A percentile compares a stretch with the other conserved stretches of the same genome.
phyloP scores from a whole-genome alignment of 352 stramenopile genomes.

The Phytophthora palmivora region DNA sequence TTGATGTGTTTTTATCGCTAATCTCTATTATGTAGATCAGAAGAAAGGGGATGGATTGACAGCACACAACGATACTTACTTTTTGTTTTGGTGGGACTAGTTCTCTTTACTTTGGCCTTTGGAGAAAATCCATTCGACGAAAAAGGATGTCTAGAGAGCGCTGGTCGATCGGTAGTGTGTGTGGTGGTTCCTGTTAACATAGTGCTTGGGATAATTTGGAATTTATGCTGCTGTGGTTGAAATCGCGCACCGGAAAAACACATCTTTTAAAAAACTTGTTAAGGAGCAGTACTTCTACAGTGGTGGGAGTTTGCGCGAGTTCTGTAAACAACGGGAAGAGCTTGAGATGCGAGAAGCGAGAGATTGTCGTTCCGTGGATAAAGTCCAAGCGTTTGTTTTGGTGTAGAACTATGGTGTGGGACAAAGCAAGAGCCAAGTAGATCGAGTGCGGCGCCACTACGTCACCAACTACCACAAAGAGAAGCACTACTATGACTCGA shows the following conservation, averaged over 20 bases:
- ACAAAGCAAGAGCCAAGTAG: conserved; percentile 23
- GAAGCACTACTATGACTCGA: conserved; percentile 11
- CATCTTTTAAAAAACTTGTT: conserved; percentile 23
- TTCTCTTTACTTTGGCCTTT: not conserved
- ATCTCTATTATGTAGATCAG: not conserved
- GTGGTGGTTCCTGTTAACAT: no score
- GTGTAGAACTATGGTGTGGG: conserved; percentile 14
- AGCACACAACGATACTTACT: not conserved
- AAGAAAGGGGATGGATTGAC: not conserved
- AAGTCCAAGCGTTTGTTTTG: conserved; percentile 13
- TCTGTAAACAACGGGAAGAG: conserved; percentile 6
- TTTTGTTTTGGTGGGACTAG: not conserved
- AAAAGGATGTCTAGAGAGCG: not conserved
- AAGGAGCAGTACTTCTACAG: conserved; percentile 32
- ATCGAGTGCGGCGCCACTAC: conserved; percentile 28
- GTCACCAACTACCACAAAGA: conserved; percentile 11
- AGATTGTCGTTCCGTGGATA: not conserved
- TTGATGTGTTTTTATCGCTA: not conserved
- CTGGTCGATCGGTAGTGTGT: not conserved
- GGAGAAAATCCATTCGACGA: not conserved
- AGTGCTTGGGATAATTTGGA: no score
- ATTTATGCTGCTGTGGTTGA: no score
- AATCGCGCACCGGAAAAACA: no score
- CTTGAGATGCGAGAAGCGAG: conserved; percentile 2
- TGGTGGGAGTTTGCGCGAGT: conserved; percentile 35